Conservation (phyloP, 306 rosid genomes). For the Quercus wislizeni region DNA sequence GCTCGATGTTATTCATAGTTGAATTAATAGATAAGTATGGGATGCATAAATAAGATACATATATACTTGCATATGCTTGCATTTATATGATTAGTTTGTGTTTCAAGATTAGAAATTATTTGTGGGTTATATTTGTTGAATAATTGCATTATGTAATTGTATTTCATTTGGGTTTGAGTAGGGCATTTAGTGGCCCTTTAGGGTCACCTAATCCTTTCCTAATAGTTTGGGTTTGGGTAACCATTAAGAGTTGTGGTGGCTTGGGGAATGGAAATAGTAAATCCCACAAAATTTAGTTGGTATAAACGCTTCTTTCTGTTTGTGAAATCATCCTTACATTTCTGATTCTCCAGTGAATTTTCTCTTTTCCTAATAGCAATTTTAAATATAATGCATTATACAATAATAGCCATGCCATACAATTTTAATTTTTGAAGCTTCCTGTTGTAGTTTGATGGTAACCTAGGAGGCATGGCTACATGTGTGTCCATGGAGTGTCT, state of each 20-base stretch:
- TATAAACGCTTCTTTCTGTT: too few relatives aligned
- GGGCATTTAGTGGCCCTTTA: not conserved
- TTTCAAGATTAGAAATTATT: not conserved
- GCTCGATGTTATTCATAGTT: not conserved
- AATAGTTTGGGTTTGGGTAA: not conserved
- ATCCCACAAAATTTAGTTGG: too few relatives aligned
- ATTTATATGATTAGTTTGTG: not conserved
- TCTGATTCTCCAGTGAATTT: too few relatives aligned
- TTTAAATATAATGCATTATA: too few relatives aligned
- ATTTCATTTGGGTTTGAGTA: not conserved
- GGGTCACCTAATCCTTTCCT: not conserved
- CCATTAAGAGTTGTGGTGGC: not conserved
- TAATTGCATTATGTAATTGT: not conserved
- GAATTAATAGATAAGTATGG: too few relatives aligned
- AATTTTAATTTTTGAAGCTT: too few relatives aligned
- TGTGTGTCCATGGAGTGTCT: too few relatives aligned
- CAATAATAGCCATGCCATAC: too few relatives aligned
- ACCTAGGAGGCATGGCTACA: too few relatives aligned
- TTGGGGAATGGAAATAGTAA: not conserved
- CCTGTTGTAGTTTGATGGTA: too few relatives aligned
- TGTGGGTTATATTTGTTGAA: not conserved
- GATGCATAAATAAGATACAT: not conserved
- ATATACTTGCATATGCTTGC: not conserved
- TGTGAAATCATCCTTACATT: too few relatives aligned
- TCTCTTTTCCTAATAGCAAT: too few relatives aligned